Evolutionary conservation across 176 grass and related monocot genomes (phyloP), one percentile per base, ranked within the genome.

Genomic region (Pontederia paniculata): DNA sequence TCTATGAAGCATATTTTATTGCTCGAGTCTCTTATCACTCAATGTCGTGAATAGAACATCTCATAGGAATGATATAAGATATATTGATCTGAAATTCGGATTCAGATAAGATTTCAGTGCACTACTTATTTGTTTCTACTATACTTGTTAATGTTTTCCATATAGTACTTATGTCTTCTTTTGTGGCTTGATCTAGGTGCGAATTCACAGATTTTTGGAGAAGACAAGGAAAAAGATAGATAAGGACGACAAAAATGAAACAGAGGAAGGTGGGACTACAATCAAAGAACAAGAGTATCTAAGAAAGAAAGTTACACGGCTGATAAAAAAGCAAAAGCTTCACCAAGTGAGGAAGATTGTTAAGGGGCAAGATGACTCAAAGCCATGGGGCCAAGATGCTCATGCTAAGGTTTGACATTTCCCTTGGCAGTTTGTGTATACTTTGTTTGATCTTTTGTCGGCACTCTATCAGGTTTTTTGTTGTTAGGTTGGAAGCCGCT

Each of bases 311-410:
- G 93, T 98, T 13, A 82, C 73, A 68, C 60, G 84, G 56, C 58
- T 98, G 57, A 79, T 90, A 74, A 98, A 91, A 59, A 87, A 98
- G 61, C 83, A 90, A 57, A 98, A 84, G 49, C 0, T 81, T 57
- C 74, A 68, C 48, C 65, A 82, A 80, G 77, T 91, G 55, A 77
- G 80, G 58, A 66, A 63, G 5, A 77, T 98, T 53, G 80, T 98
- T 43, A 88, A 87, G 65, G 73, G 58, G 50, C 74, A 98, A 47
- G 93, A 90, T 79, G 74, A 58, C 56, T 74, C 80, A 47, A 81
- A 50, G 58, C 86, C 93, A 63, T 98, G 93, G 93, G 86, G 93
- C 76, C 86, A 91, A 90, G 83, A 88, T 68, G 65, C 23, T 78
- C 93, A 91, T 61, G 82, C 84, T 58, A 91, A 88, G 84, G 93